Conservation (phyloP, 257 asterid species). For the Apocynum venetum region DNA sequence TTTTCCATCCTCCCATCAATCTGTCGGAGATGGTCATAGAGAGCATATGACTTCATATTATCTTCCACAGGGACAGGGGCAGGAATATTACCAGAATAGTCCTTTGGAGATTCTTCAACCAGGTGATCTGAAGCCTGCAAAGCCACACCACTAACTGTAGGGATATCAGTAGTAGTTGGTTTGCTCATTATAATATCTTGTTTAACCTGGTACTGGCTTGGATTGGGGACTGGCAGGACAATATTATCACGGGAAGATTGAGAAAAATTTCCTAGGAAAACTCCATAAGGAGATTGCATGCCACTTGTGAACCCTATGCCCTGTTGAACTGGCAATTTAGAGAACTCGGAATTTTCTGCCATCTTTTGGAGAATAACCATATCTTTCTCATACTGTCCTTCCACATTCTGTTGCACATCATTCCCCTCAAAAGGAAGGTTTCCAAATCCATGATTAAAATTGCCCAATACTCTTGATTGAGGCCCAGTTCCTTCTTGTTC, state of each 20-base stretch:
- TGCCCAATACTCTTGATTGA: slow-evolving; percentile 27
- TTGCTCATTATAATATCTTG: slow-evolving; percentile 41
- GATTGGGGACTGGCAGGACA: slow-evolving; percentile 37
- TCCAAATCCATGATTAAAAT: slow-evolving; percentile 35
- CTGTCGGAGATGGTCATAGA: slow-evolving; percentile 54
- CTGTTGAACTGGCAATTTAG: slow-evolving; percentile 42
- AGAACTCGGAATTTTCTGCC: slow-evolving; percentile 45
- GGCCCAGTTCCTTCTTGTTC: slow-evolving; percentile 37
- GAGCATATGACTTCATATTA: slow-evolving; percentile 31
- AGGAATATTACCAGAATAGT: slow-evolving; percentile 38
- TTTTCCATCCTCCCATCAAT: slow-evolving; percentile 66
- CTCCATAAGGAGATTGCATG: slow-evolving; percentile 49
- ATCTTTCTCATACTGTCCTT: slow-evolving; percentile 40
- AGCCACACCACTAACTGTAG: slow-evolving; percentile 34
- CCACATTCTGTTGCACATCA: slow-evolving; percentile 35
- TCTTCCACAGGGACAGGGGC: slow-evolving; percentile 46
- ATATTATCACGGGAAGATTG: slow-evolving; percentile 43
- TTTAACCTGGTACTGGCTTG: slow-evolving; percentile 52
- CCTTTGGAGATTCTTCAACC: slow-evolving; percentile 52
- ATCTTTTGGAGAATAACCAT: slow-evolving; percentile 27
- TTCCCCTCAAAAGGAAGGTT: slow-evolving; percentile 33
- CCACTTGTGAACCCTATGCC: slow-evolving; percentile 44
- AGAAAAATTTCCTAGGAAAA: slow-evolving; percentile 37
- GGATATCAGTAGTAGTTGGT: slow-evolving; percentile 39
- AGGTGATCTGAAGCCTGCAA: slow-evolving; percentile 41